Evolutionary conservation across 1,139 yeast species (phyloP), one percentile per base, ranked within the genome.

Genomic region (Meyerozyma sp.): DNA sequence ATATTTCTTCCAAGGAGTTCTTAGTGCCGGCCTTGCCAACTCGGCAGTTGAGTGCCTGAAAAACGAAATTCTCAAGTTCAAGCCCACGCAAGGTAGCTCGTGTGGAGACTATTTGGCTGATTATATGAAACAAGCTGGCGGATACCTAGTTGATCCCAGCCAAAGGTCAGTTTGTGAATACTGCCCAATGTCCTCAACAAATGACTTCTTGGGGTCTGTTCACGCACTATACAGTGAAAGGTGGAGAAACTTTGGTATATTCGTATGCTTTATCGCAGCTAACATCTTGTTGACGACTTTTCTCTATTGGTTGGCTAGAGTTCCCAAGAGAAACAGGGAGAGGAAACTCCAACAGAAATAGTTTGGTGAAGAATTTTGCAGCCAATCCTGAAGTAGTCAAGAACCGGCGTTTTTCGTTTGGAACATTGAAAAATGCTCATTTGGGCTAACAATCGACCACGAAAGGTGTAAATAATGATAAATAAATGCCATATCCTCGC

Each of bases 261-360:
- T 25, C 30, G 13, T 29, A 45, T 54, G 58, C 2, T 65, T 61
- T 58, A 78, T 79, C 49, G 63, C 63, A 34, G 68, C 84, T 59
- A 82, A 86, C 58, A 65, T 77, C 41, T 45, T 61, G 34, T 69
- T 68, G 23, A 76, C 84, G 9, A 57, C 83, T 25, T 60, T 75
- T 57, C 64, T 85, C 44, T 87, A 85, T 65, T 87, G 87, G 83
- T 62, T 84, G 41, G 79, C 81, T n/a, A 80, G 95, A 68, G 95
- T 86, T 45, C 95, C 95, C 49, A 70, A 68, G 52, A 63, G 66
- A 26, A 52, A 35, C 27, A 42, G 44, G 16, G 41, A 45, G 32
- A 43, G 41, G 42, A 43, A 35, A 16, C 18, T 16, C 18, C 18
- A 16, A 16, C 18, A 16, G 3, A 16, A 16, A 3, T 16, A 3